Conservation (phyloP, 192 early-diverging fungal genomes). For the Cladochytrium replicatum region DNA sequence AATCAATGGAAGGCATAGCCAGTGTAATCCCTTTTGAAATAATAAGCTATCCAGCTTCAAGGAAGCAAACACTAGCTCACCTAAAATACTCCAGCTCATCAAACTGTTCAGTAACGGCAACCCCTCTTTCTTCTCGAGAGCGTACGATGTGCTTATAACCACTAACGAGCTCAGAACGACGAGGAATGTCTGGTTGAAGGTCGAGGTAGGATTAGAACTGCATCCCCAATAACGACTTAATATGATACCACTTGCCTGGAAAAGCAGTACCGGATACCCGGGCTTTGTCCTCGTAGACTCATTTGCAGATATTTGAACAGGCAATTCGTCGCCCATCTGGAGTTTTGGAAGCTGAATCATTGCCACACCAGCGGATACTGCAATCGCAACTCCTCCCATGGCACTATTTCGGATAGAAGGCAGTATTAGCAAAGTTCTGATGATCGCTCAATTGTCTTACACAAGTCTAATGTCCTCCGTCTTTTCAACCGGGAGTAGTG, state of each 20-base stretch:
- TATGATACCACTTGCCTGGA: no score
- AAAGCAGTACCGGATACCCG: no score
- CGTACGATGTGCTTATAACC: constrained; percentile 51
- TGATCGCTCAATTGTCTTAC: constrained; percentile 7
- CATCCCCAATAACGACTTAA: no score
- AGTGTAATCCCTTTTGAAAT: constrained; percentile 32
- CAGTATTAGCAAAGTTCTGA: background rate
- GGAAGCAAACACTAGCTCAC: constrained; percentile 20
- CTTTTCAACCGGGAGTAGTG: constrained; percentile 79
- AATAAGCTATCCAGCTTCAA: background rate
- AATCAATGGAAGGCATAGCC: constrained; percentile 54
- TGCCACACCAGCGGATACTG: constrained; percentile 17
- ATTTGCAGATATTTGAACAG: constrained; percentile 10
- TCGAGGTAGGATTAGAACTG: no score
- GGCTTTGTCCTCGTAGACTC: no score
- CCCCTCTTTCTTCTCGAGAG: constrained; percentile 46
- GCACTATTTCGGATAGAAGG: no score
- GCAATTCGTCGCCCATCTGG: background rate
- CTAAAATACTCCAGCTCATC: constrained; percentile 54
- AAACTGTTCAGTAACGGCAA: constrained; percentile 60
- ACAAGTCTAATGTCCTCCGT: constrained; percentile 63
- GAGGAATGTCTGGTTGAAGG: constrained; percentile 36
- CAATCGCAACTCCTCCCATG: constrained; percentile 21
- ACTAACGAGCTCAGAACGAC: constrained; percentile 45
- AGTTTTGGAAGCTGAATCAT: constrained; percentile 12